Percentiles rank a stretch among this genome's conserved stretches.
Evolutionary conservation across 768 basidiomycete species (phyloP).

Genomic region (Piloderma croceum): DNA sequence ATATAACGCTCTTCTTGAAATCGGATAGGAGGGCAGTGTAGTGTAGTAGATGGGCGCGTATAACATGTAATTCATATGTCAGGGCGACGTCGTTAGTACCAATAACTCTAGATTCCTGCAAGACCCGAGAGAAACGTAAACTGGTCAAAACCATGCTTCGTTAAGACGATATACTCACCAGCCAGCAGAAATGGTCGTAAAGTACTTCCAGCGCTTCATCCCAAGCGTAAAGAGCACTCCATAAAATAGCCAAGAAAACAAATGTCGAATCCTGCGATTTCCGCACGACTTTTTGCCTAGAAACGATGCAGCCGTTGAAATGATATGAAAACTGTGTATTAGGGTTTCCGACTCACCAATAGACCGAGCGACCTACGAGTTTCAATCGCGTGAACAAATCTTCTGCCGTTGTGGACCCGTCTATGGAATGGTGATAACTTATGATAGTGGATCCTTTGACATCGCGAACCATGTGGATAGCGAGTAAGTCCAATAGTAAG

Average conservation of each 20-base stretch:
- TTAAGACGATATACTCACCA: constrained; percentile 42
- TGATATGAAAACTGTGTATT: no score
- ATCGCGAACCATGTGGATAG: constrained; percentile 45
- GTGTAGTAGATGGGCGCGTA: constrained; percentile 55
- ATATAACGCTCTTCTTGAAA: constrained; percentile 46
- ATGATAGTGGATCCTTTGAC: constrained; percentile 35
- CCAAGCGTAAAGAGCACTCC: constrained; percentile 60
- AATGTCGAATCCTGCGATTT: constrained; percentile 48
- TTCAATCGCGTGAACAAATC: constrained; percentile 32
- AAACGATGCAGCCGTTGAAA: no score
- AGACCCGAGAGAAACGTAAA: neutral
- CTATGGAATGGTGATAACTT: constrained; percentile 35
- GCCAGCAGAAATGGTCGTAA: constrained; percentile 43
- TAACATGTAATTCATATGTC: constrained; percentile 49
- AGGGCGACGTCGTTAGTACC: constrained; percentile 34
- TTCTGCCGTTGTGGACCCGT: constrained; percentile 30
- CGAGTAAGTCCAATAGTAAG: constrained; percentile 41
- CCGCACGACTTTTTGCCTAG: constrained; percentile 39
- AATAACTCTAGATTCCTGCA: constrained; percentile 43
- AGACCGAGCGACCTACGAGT: constrained; percentile 17
- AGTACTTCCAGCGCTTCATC: constrained; percentile 52
- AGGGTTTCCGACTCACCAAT: no score
- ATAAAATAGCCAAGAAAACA: constrained; percentile 44
- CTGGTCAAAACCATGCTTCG: constrained; percentile 12
- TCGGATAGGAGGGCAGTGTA: constrained; percentile 49